These are phyloP conservation scores for Salvia miltiorrhiza DNA, from an alignment of 257 asterid species.

Conservation along the genomic window DNA sequence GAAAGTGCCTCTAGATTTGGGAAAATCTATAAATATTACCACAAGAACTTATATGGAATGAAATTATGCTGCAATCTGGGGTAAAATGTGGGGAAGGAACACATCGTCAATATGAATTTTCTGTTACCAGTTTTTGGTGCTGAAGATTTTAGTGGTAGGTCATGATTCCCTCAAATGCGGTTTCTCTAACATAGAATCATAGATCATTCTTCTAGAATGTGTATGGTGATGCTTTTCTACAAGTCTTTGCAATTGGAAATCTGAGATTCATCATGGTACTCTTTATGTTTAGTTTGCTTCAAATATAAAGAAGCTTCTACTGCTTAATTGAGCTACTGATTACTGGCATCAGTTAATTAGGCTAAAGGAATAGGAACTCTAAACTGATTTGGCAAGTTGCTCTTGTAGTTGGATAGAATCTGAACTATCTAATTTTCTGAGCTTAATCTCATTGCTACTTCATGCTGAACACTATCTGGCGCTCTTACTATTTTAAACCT, in stretches of 20 bases:
- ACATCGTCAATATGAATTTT: neutral
- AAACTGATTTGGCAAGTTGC: slow-evolving; percentile 1
- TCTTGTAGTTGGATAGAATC: neutral
- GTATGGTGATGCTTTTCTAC: neutral
- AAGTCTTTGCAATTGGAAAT: neutral
- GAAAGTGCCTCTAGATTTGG: neutral
- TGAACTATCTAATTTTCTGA: neutral
- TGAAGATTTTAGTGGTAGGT: slow-evolving; percentile 4
- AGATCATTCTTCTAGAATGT: neutral
- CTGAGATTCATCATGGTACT: neutral
- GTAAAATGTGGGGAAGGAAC: neutral
- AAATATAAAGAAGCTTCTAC: neutral
- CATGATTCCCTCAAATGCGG: neutral
- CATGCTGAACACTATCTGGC: neutral
- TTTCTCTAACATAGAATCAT: neutral
- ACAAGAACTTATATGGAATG: neutral
- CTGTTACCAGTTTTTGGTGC: neutral
- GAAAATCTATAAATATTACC: neutral
- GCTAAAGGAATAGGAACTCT: neutral
- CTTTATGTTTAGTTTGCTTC: neutral
- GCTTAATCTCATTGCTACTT: neutral
- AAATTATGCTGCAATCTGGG: neutral
- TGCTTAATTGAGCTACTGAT: neutral
- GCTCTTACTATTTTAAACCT: neutral
- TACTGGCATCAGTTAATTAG: neutral